A percentile compares a stretch with the other conserved stretches of the same genome.
These are phyloP conservation scores for Berberis thunbergii DNA, from an alignment of 164 flowering plant genomes.

Conservation along the genomic window DNA sequence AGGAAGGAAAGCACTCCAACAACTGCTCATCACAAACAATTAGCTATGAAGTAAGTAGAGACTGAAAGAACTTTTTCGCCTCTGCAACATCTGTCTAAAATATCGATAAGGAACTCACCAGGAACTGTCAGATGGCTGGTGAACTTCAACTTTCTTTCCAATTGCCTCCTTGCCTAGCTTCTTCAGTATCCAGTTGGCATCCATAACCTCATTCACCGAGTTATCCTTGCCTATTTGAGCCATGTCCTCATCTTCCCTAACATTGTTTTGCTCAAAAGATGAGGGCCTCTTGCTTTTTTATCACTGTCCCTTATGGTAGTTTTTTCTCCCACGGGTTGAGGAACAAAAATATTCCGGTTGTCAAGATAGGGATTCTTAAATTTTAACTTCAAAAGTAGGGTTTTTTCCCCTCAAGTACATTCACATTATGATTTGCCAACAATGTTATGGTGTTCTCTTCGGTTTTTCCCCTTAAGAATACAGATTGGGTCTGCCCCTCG, in stretches of 20 bases:
- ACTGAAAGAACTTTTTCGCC: too few species aligned
- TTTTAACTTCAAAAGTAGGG: constrained; percentile 70
- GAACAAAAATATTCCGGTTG: constrained; percentile 39
- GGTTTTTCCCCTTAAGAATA: too few species aligned
- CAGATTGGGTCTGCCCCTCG: too few species aligned
- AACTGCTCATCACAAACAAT: too few species aligned
- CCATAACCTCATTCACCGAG: constrained; percentile 56
- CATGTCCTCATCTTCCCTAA: constrained; percentile 36
- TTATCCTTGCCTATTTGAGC: constrained; percentile 26
- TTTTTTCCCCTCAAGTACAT: constrained; percentile 9
- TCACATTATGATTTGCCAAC: too few species aligned
- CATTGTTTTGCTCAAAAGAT: constrained; percentile 32
- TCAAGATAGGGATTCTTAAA: constrained; percentile 58
- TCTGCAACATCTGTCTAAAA: too few species aligned
- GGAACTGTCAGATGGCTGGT: constrained; percentile 64
- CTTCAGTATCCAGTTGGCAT: constrained; percentile 90
- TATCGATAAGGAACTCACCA: constrained; percentile 46
- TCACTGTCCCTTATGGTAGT: constrained; percentile 81
- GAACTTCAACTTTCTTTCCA: constrained; percentile 93
- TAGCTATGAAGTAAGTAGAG: too few species aligned
- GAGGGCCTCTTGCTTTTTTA: constrained; percentile 93
- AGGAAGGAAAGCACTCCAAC: too few species aligned
- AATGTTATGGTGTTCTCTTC: too few species aligned
- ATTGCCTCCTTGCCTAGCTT: constrained; percentile 92
- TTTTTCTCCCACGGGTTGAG: constrained; percentile 58